Base-by-base conservation (phyloP, 768 basidiomycete genomes). In the Pisolithus tinctorius region DNA sequence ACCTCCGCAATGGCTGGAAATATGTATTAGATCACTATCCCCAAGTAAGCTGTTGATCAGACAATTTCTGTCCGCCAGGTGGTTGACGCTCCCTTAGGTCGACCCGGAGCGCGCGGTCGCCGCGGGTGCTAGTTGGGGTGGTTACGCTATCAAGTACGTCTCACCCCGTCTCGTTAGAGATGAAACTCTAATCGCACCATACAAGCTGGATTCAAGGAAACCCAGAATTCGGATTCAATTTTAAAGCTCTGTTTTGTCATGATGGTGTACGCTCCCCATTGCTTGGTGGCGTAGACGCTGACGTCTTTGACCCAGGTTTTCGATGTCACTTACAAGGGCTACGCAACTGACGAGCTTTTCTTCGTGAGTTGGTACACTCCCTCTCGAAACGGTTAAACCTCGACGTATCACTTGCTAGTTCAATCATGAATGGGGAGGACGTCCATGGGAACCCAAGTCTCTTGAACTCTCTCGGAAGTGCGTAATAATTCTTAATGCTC, bases 121-220 rank as follows among this genome's bases (percentile, higher is more conserved):
- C 42, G 85, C 89, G 42, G 93, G 93, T 4, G 88, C 83, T 5
- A 84, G 84, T 52, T 93, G 86, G 74, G 90, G 91, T 36, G 93
- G 91, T 53, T 92, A 88, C 66, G 88, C 90, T 13, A 84, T 92
- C 72, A 91, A 93, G 88, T 90, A 60, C 16, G 77, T 51, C 4
- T 25, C 30, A 27, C n/a, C 30, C 34, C 11, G 34, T 34, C 45
- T 27, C 13, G 20, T 9, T 43, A 43, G 46, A 26, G 27, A 23
- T 23, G 14, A 39, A 40, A 6, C n/a, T 52, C 40, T 57, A 36
- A 59, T 37, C 38, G 44, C 20, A 34, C 8, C 23, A 41, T 47
- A 50, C 48, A 27, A 95, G 93, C 66, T 96, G 91, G 91, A 93
- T 96, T 49, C 89, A 95, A 69, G 91, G 93, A 0, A 90, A 96